phyloP scores from a whole-genome alignment of 805 yeast genomes.

The Yamadazyma sp. region DNA sequence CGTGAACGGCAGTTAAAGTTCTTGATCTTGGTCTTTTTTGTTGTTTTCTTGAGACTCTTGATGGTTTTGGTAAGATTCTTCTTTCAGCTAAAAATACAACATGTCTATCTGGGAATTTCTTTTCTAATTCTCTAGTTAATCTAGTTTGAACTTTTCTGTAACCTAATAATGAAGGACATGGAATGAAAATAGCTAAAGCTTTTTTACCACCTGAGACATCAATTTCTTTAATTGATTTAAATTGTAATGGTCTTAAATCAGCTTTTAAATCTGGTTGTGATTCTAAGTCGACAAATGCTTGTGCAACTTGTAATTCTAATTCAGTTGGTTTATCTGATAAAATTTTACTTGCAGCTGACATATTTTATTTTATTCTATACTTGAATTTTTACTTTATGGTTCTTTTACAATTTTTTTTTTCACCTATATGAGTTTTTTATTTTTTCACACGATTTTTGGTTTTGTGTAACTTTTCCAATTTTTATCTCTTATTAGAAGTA shows the following conservation, averaged over 20 bases:
- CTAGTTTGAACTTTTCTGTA: slow-evolving; percentile 97
- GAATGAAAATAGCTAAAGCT: slow-evolving; percentile 97
- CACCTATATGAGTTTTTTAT: no score
- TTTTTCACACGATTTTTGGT: no score
- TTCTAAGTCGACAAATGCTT: slow-evolving; percentile 97
- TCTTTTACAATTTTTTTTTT: no score
- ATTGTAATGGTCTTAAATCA: slow-evolving; percentile 96
- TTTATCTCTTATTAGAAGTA: no score
- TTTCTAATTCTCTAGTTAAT: slow-evolving; percentile 98
- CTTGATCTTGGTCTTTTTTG: slow-evolving; percentile 99
- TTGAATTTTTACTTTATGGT: no score
- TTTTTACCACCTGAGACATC: slow-evolving; percentile 98
- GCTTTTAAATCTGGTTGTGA: slow-evolving; percentile 95
- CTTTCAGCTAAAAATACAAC: slow-evolving; percentile 99
- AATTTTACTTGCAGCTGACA: slow-evolving; percentile 98
- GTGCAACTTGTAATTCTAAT: slow-evolving; percentile 99
- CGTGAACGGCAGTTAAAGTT: slow-evolving; percentile 98
- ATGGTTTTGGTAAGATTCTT: slow-evolving; percentile 98
- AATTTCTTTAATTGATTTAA: slow-evolving; percentile 97
- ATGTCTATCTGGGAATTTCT: slow-evolving; percentile 99
- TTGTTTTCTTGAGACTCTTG: slow-evolving; percentile 86
- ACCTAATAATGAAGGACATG: slow-evolving; percentile 87
- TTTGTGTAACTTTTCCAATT: no score
- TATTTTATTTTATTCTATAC: slow-evolving; percentile 37
- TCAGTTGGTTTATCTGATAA: slow-evolving; percentile 94